Evolutionary conservation across 2,329 filamentous ascomycete genomes (phyloP), one percentile per base, ranked within the genome.

Genomic region (Cordyceps tenuipes): DNA sequence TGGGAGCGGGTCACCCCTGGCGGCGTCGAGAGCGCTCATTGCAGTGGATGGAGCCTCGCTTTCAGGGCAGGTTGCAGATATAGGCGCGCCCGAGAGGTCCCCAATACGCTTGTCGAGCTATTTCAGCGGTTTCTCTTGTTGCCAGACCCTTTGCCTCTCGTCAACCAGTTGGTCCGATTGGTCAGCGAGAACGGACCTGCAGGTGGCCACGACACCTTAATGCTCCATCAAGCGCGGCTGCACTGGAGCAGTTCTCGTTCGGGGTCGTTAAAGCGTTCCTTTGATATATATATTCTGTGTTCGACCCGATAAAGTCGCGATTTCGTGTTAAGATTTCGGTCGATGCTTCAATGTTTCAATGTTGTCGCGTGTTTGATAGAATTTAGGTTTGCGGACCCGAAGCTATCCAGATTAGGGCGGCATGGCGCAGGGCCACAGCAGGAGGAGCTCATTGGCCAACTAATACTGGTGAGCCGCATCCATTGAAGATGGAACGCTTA

Each of bases 351-450:
- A 31, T 36, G 34, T 43, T 29, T 43, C 21, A 21, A 31, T 36
- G 34, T 43, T 51, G 56, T 58, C 56, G 56, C 47, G 56, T 58
- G 56, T 58, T 50, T 58, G 34, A 48, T 58, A 23, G 56, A 58
- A 43, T 44, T 51, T 50, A 50, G 17, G 21, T 58, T 43, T 23
- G 47, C 46, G 47, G 46, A 19, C 47, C 47, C 13, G 43, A 39
- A 58, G 56, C 47, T 58, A 51, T 50, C 47, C 47, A 51, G 57
- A 59, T 51, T 47, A 50, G 51, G 49, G 44, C 51, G 46, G 48
- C 31, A n/a, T 23, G 19, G 21, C 44, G 44, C 10, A 12, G 43
- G 23, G 43, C 43, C 7, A n/a, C n/a, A 3, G 21, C 44, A 49
- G 44, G 21, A 41, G 58, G 21, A 41, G 58, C 59, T 61, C 29